Evolutionary conservation across 495 filamentous ascomycete species (phyloP), one percentile per base, ranked within the genome.

Genomic region (Echria macrotheca): DNA sequence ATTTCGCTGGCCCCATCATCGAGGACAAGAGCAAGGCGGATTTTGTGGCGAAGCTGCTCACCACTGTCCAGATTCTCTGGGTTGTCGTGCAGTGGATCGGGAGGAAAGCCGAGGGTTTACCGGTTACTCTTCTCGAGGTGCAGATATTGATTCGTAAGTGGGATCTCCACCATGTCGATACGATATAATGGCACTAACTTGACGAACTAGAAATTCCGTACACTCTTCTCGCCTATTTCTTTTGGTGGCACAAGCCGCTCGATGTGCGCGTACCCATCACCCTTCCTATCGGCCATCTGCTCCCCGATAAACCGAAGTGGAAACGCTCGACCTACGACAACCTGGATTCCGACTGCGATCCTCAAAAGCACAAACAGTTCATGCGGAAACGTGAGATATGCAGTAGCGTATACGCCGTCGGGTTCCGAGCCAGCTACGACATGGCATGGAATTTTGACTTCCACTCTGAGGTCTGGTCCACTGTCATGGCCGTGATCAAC

Each of bases 181-280:
- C 28, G 6, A 6, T 31, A 6, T 6, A 6, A 31, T 12, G 28
- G 7, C 12, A 31, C 28, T 12, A 6, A 12, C 28, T 31, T 31
- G 12, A 6, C 28, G 6, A 31, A 6, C 6, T 31, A 31, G 28
- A 46, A 24, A 46, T 46, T 3, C 12, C 14, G 3, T 46, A 33
- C 14, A 14, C 19, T 17, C 21, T 46, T 17, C 9, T 33, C 26
- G 26, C 43, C 17, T 46, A 32, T 17, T 10, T 46, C 14, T 46
- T n/a, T 22, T 46, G 26, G 43, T 46, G 43, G 43, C 15, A 18
- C 26, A 46, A 46, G 26, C 43, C 43, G 14, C 29, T 46, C n/a
- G 29, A 46, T 14, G 43, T 46, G 17, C 17, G 26, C 26, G 17
- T 33, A 22, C 26, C 43, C 2, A 32, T 46, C 12, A 14, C 9